Conservation (phyloP, 202 grass and related monocot genomes). For the Zoysia matrella region DNA sequence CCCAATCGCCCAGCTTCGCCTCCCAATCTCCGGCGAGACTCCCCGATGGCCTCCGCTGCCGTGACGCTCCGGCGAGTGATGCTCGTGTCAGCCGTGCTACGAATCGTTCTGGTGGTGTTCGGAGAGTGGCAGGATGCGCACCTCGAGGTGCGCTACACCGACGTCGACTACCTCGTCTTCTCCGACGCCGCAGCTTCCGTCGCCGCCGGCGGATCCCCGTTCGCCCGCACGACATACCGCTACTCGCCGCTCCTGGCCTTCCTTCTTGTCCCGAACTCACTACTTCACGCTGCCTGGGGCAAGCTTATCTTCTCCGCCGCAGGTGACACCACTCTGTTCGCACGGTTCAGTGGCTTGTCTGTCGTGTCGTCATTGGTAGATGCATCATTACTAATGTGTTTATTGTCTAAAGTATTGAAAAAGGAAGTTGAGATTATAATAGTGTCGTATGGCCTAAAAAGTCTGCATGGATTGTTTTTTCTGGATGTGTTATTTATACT, state of each 20-base stretch:
- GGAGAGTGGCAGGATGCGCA: constrained; percentile 91
- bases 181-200: constrained; percentile 85
- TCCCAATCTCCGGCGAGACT: constrained; percentile 11
- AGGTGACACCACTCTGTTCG: constrained; percentile 44
- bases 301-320: constrained; percentile 90
- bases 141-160: constrained; percentile 89
- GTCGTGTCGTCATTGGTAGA: neutral
- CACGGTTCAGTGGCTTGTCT: neutral
- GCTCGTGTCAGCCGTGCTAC: constrained; percentile 54
- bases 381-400: neutral
- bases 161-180: constrained; percentile 95
- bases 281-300: constrained; percentile 79
- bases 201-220: constrained; percentile 67
- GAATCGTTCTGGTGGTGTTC: constrained; percentile 59
- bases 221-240: constrained; percentile 82
- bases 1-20: neutral
- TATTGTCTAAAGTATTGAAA: neutral
- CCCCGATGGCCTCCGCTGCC: constrained; percentile 38
- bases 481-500: neutral
- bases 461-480: neutral
- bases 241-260: constrained; percentile 89
- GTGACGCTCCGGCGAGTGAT: constrained; percentile 52
- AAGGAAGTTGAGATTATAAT: too few species aligned
- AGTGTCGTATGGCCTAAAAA: too few species aligned
- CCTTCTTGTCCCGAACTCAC: constrained; percentile 79